phyloP scores from a whole-genome alignment of 2,329 filamentous ascomycete genomes.

The Didymella pinodella region DNA sequence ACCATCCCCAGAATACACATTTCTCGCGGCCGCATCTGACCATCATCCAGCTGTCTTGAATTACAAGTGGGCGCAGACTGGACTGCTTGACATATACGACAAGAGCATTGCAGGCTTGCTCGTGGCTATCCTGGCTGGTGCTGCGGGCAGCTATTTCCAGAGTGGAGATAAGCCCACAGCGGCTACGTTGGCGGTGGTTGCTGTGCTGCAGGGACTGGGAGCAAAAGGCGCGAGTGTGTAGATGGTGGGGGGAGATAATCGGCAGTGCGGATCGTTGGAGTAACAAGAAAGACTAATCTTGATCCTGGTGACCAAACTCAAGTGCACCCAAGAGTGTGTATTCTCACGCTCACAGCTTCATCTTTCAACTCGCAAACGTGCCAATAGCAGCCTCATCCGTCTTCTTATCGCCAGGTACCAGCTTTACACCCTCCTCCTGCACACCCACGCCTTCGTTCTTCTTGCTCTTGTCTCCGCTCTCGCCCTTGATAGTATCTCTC shows the following conservation, averaged over 20 bases:
- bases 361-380: conserved; percentile 11
- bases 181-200: conserved; percentile 31
- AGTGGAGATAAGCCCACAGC: conserved; percentile 40
- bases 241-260: neutral
- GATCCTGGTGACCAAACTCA: neutral
- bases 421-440: conserved; percentile 11
- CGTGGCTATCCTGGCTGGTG: conserved; percentile 35
- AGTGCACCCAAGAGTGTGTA: neutral
- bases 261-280: neutral
- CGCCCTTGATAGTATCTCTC: conserved; percentile 62
- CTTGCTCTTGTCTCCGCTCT: neutral
- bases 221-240: conserved; percentile 17
- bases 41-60: conserved; percentile 40
- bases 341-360: neutral
- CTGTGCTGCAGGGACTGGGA: conserved; percentile 38
- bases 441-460: neutral
- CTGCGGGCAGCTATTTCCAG: conserved; percentile 34
- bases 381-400: conserved; percentile 13
- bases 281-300: neutral
- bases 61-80: conserved; percentile 46
- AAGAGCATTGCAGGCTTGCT: conserved; percentile 43
- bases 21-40: too few relatives aligned
- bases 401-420: conserved; percentile 13
- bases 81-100: conserved; percentile 44
- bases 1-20: too few relatives aligned